Conservation (phyloP, 2,329 filamentous ascomycete genomes). For the Aspergillus thermomutatus region DNA sequence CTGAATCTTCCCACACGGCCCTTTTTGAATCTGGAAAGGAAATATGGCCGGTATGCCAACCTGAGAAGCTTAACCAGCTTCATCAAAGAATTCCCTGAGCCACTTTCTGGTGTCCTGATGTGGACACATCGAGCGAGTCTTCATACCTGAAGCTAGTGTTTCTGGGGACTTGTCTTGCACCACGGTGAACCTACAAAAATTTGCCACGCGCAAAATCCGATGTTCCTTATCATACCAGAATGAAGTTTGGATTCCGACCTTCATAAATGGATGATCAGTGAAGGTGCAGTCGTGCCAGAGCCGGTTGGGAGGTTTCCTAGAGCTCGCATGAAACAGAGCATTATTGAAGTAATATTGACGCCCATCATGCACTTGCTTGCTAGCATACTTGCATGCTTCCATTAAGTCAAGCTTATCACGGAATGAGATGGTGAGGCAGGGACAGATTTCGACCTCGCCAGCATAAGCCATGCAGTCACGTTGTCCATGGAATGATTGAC, state of each 20-base stretch:
- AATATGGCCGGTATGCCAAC: neutral
- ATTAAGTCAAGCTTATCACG: neutral
- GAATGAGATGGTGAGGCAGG: neutral
- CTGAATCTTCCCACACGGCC: neutral
- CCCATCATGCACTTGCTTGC: neutral
- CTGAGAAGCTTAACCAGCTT: neutral
- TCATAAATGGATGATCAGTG: neutral
- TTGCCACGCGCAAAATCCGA: neutral
- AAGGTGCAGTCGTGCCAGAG: neutral
- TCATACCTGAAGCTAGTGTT: neutral
- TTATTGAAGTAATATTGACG: neutral
- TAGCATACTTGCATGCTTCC: neutral
- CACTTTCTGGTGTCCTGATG: neutral
- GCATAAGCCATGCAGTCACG: neutral
- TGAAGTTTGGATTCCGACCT: neutral
- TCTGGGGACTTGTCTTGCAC: neutral
- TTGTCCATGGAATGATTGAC: neutral
- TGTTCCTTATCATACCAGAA: neutral
- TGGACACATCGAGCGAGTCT: neutral
- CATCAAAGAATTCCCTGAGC: neutral
- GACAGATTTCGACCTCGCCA: constrained; percentile 8
- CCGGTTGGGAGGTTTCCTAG: neutral
- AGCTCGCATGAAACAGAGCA: neutral
- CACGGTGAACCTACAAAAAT: neutral
- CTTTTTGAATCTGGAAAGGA: neutral